A percentile compares a stretch with the other conserved stretches of the same genome.
Conservation (phyloP, 768 basidiomycete species). For the Leccinum rimulosum region DNA sequence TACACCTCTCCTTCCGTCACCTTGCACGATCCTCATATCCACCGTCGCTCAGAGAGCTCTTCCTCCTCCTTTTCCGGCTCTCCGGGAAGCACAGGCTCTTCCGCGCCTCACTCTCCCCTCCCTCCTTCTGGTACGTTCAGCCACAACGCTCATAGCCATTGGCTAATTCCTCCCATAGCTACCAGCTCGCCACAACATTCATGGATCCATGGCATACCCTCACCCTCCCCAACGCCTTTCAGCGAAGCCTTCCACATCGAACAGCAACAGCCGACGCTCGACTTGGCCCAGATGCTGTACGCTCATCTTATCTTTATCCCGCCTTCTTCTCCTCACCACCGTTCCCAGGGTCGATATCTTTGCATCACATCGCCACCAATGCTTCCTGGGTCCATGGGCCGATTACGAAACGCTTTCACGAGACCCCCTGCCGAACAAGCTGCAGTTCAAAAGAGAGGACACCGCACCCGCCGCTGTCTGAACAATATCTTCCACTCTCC, state of each 20-base stretch:
- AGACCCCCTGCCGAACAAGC: constrained; percentile 43
- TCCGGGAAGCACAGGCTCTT: constrained; percentile 49
- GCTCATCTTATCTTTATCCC: constrained; percentile 21
- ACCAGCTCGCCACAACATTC: constrained; percentile 50
- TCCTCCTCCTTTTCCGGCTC: constrained; percentile 52
- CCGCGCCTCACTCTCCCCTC: constrained; percentile 58
- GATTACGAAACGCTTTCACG: constrained; percentile 58
- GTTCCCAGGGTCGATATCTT: constrained; percentile 67
- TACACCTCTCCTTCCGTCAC: constrained; percentile 65
- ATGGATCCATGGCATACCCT: constrained; percentile 49
- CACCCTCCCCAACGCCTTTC: constrained; percentile 53
- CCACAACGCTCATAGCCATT: not conserved
- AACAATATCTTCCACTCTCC: not conserved
- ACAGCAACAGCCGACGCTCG: constrained; percentile 49
- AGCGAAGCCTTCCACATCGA: constrained; percentile 48
- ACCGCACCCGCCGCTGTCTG: not conserved
- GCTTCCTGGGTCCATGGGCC: constrained; percentile 64
- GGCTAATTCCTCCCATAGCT: constrained; percentile 28
- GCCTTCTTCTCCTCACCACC: constrained; percentile 4
- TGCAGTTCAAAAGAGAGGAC: not conserved
- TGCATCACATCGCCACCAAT: constrained; percentile 71
- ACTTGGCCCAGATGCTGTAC: constrained; percentile 67
- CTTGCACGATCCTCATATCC: constrained; percentile 64
- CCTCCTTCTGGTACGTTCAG: constrained; percentile 47
- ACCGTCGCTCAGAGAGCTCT: constrained; percentile 43